Evolutionary conservation across 257 asterid genomes (phyloP).

Genomic region (Nicotiana noctiflora): DNA sequence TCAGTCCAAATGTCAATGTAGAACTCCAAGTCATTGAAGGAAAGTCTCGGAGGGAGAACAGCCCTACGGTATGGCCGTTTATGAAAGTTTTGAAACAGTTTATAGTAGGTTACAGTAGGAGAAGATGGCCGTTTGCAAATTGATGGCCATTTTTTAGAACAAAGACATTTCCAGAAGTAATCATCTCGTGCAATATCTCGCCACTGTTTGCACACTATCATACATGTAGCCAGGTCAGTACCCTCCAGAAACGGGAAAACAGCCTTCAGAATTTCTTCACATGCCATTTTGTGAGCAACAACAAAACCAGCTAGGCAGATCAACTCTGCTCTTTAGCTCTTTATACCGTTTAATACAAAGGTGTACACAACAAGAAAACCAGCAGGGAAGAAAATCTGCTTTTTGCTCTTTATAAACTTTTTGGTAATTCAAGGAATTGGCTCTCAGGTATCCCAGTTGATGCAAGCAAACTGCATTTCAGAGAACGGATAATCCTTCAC

Average conservation of each 20-base stretch:
- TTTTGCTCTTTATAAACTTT: not conserved
- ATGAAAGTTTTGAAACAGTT: constrained; percentile 52
- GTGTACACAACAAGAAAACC: constrained; percentile 9
- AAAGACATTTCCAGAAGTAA: constrained; percentile 90
- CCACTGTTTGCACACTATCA: constrained; percentile 82
- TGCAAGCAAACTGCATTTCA: not conserved
- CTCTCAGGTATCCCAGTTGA: not conserved
- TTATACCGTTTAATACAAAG: not conserved
- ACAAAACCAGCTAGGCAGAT: not conserved
- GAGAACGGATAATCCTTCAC: not conserved
- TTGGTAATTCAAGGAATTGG: not conserved
- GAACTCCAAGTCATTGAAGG: constrained; percentile 81
- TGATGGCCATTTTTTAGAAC: constrained; percentile 90
- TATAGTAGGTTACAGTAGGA: constrained; percentile 54
- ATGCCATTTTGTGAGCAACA: constrained; percentile 35
- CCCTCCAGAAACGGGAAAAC: constrained; percentile 88
- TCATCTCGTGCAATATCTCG: constrained; percentile 67
- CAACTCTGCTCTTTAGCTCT: not conserved
- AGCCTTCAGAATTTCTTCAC: constrained; percentile 70
- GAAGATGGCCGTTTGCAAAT: constrained; percentile 62
- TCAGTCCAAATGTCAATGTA: constrained; percentile 90
- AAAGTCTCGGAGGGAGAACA: constrained; percentile 75
- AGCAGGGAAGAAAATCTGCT: not conserved
- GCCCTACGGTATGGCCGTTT: constrained; percentile 41
- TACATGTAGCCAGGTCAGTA: constrained; percentile 66